phyloP scores from a whole-genome alignment of 1,284 basidiomycete species.

The Blastosporella zonata region DNA sequence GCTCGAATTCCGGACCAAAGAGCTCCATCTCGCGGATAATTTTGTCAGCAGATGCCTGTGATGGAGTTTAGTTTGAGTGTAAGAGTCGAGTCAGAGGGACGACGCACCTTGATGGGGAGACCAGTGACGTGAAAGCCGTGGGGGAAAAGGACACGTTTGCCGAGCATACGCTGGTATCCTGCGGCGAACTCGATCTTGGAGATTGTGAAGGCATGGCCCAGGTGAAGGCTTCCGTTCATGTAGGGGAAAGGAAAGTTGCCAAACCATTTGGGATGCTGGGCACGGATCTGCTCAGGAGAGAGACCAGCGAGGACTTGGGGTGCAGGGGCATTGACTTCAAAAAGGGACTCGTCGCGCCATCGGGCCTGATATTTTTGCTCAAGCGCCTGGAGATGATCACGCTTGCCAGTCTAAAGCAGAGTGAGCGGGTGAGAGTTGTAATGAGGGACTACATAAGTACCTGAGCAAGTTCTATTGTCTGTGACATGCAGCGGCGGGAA shows the following conservation, averaged over 20 bases:
- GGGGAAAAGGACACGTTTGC: conserved; percentile 93
- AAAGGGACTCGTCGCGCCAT: conserved; percentile 74
- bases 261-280: conserved; percentile 94
- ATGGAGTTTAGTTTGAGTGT: not conserved
- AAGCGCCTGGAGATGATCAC: conserved; percentile 81
- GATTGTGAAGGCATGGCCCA: conserved; percentile 98
- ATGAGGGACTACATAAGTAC: conserved; percentile 5
- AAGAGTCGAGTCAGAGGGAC: not conserved
- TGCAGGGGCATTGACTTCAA: conserved; percentile 84
- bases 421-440: not conserved
- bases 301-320: conserved; percentile 62
- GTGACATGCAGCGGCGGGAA: conserved; percentile 16
- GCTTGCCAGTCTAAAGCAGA: conserved; percentile 76
- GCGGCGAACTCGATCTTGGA: conserved; percentile 98
- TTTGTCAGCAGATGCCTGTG: conserved; percentile 91
- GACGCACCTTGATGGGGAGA: conserved; percentile 94
- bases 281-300: conserved; percentile 58
- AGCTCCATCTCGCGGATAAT: conserved; percentile 96
- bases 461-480: conserved; percentile 22
- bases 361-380: conserved; percentile 83
- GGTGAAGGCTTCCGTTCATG: conserved; percentile 98
- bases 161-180: conserved; percentile 94
- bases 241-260: conserved; percentile 96
- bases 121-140: conserved; percentile 97
- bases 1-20: conserved; percentile 90